Evolutionary conservation across 176 grass and related monocot genomes (phyloP).

Genomic region (Triticum turgidum): DNA sequence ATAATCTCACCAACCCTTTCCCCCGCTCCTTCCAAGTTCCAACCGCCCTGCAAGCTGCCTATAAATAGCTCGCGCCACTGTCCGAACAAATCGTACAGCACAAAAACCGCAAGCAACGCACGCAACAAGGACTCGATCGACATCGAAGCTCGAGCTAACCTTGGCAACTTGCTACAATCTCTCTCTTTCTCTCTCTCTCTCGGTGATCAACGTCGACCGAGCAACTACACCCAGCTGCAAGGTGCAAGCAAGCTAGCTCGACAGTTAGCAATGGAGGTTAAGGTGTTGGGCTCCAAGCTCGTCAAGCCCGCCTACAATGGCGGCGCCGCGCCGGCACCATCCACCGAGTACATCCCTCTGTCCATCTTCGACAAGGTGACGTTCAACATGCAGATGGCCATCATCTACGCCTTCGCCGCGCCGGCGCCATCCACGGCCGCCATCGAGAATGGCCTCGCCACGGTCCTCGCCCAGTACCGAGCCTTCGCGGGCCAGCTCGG

Average conservation of each 20-base stretch:
- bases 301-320: neutral
- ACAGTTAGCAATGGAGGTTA: neutral
- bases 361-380: conserved; percentile 66
- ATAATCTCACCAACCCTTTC: too few relatives aligned
- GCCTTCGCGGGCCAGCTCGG: conserved; percentile 53
- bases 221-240: neutral
- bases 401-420: conserved; percentile 63
- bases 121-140: neutral
- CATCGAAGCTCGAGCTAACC: neutral
- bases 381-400: conserved; percentile 47
- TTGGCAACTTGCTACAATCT: neutral
- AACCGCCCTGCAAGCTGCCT: neutral
- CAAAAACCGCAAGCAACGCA: neutral
- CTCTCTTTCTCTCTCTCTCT: neutral
- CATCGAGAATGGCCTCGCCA: conserved; percentile 45
- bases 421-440: conserved; percentile 50
- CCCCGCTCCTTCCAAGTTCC: too few relatives aligned
- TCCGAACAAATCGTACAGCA: neutral
- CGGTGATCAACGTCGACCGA: neutral
- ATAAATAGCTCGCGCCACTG: neutral
- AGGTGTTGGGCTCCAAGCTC: neutral
- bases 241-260: neutral
- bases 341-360: conserved; percentile 28
- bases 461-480: conserved; percentile 41
- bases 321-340: neutral